Evolutionary conservation across 2,329 filamentous ascomycete genomes (phyloP).

Genomic region (Pseudogymnoascus pannorum): DNA sequence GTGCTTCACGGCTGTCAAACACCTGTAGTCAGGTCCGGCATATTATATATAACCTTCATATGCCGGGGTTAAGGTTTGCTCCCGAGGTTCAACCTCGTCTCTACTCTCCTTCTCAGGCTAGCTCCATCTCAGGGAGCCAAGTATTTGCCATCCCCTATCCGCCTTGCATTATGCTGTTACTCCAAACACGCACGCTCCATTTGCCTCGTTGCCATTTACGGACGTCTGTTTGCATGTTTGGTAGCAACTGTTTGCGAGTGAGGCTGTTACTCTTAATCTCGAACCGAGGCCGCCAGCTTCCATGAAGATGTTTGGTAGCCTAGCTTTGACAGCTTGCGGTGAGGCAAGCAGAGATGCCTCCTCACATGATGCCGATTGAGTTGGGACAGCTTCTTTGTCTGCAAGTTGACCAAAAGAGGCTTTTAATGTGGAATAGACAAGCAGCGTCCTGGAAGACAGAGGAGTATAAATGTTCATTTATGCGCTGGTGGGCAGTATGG

Average conservation of each 20-base stretch:
- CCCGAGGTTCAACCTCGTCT: neutral
- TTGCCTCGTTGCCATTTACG: neutral
- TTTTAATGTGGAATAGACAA: conserved; percentile 3
- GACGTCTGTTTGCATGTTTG: neutral
- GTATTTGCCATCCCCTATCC: neutral
- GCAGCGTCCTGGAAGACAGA: neutral
- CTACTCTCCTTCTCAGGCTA: neutral
- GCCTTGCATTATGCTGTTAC: neutral
- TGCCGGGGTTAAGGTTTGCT: neutral
- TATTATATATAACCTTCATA: conserved; percentile 1
- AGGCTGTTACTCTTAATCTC: conserved; percentile 1
- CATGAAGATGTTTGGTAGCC: conserved; percentile 6
- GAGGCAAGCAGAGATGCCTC: neutral
- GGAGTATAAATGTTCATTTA: neutral
- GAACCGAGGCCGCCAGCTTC: neutral
- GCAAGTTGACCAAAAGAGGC: neutral
- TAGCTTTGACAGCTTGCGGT: neutral
- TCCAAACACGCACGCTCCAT: neutral
- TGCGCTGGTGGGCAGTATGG: neutral
- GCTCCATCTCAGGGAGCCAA: neutral
- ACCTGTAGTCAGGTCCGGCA: neutral
- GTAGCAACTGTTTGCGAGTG: neutral
- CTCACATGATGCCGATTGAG: neutral
- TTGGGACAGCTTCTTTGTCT: neutral
- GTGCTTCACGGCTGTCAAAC: neutral